These are phyloP conservation scores for Pythium phragmitis DNA, from an alignment of 352 stramenopile genomes.

Conservation along the genomic window DNA sequence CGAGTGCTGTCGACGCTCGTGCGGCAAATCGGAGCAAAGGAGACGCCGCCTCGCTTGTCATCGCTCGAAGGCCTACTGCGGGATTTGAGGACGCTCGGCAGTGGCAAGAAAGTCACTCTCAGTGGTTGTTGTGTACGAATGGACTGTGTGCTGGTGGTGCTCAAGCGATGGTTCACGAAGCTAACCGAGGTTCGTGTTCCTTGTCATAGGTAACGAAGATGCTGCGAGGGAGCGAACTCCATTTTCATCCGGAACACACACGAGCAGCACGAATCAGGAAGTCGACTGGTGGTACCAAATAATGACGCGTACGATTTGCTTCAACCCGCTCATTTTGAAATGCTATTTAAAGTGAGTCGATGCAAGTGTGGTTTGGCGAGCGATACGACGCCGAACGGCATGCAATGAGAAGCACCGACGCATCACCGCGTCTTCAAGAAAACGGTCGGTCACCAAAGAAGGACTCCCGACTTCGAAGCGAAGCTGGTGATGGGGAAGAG, in stretches of 20 bases:
- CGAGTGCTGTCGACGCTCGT: constrained; percentile 62
- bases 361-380: background rate
- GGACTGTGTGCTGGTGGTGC: background rate
- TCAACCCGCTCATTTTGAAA: background rate
- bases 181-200: background rate
- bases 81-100: constrained; percentile 47
- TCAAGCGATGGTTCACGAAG: background rate
- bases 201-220: constrained; percentile 27
- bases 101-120: constrained; percentile 70
- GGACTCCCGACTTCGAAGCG: background rate
- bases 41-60: constrained; percentile 55
- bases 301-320: background rate
- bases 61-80: constrained; percentile 44
- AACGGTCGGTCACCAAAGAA: background rate
- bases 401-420: background rate
- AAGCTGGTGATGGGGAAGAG: background rate
- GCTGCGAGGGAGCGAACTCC: constrained; percentile 17
- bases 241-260: constrained; percentile 25
- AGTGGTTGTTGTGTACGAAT: constrained; percentile 59
- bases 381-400: background rate
- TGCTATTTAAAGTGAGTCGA: constrained; percentile 6
- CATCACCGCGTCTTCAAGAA: background rate
- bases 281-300: background rate
- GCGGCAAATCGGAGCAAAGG: constrained; percentile 49
- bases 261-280: background rate